A percentile compares a stretch with the other conserved stretches of the same genome.
phyloP scores from a whole-genome alignment of 768 basidiomycete species.

The Tricholoma saponaceum region DNA sequence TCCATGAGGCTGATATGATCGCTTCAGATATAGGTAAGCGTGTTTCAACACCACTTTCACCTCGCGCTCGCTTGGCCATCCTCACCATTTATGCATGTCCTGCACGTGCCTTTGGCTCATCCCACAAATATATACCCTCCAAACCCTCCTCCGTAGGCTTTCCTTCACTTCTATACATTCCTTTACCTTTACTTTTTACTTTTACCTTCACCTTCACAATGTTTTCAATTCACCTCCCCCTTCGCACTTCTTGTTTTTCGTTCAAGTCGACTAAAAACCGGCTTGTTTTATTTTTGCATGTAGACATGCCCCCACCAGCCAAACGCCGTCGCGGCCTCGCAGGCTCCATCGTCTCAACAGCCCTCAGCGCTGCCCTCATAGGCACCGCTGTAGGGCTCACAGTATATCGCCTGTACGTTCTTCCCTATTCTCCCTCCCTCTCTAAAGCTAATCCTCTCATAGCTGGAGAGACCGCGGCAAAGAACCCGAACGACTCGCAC shows the following conservation, averaged over 20 bases:
- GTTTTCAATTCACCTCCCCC: conserved; percentile 8
- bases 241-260: conserved; percentile 8
- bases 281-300: conserved; percentile 44
- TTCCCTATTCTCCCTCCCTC: background rate
- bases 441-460: conserved; percentile 1
- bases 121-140: background rate
- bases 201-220: too few relatives aligned
- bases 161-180: background rate
- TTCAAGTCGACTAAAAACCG: conserved; percentile 22
- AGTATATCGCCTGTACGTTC: conserved; percentile 80
- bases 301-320: conserved; percentile 71
- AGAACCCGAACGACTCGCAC: conserved; percentile 34
- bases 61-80: background rate
- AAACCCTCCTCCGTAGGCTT: background rate
- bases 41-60: too few relatives aligned
- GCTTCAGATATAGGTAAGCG: conserved; percentile 15
- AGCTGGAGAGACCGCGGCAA: conserved; percentile 82
- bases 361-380: conserved; percentile 80
- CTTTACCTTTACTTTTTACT: background rate
- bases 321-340: conserved; percentile 81
- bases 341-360: conserved; percentile 79
- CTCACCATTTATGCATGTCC: conserved; percentile 6
- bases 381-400: conserved; percentile 85
- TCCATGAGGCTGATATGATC: conserved; percentile 17
- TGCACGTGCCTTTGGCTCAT: background rate